These are phyloP conservation scores for Yarrowia galli DNA, from an alignment of 1,139 yeast genomes.

Conservation along the genomic window DNA sequence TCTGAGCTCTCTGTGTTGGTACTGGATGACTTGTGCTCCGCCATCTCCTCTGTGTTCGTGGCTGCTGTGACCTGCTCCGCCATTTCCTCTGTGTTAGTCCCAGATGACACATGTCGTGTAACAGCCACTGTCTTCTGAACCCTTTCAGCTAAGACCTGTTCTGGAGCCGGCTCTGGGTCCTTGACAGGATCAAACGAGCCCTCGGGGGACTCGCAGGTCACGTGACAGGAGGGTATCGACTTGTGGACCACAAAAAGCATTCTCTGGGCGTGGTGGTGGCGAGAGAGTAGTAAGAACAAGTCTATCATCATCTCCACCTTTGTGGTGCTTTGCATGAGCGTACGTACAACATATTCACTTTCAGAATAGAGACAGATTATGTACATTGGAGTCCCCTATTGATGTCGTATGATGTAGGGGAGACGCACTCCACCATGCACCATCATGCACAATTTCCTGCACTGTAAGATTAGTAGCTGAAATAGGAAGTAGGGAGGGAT, in stretches of 20 bases:
- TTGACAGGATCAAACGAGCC: neutral
- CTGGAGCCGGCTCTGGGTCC: neutral
- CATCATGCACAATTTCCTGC: neutral
- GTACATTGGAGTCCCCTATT: neutral
- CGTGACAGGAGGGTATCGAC: neutral
- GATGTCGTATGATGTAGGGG: too few species aligned
- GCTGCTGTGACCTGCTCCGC: neutral
- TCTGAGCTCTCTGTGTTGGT: neutral
- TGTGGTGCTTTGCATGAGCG: neutral
- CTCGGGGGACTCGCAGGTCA: constrained; percentile 3
- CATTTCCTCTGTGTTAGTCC: too few species aligned
- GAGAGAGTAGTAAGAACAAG: neutral
- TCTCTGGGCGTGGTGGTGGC: neutral
- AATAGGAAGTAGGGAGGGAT: neutral
- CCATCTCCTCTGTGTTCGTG: neutral
- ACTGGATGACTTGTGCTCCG: neutral
- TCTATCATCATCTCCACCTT: neutral
- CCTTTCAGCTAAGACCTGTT: neutral
- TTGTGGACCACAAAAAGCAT: neutral
- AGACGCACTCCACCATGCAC: neutral
- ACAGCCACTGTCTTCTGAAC: neutral
- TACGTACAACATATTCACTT: too few species aligned
- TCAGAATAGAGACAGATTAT: neutral
- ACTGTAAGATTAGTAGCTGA: neutral
- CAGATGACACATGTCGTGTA: neutral